These are phyloP conservation scores for Heliamphora exappendiculata DNA, from an alignment of 148 eudicot species.

Conservation along the genomic window DNA sequence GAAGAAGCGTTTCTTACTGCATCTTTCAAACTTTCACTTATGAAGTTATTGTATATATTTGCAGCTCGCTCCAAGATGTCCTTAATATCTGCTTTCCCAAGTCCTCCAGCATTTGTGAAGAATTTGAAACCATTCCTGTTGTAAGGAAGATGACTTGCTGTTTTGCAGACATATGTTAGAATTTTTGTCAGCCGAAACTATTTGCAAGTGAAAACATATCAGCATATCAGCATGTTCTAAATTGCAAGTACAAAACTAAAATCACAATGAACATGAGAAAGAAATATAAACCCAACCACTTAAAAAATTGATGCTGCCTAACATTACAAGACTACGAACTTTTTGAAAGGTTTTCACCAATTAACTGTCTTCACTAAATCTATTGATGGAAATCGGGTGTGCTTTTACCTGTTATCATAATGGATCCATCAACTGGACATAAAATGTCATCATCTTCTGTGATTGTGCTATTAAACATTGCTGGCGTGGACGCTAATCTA, in stretches of 20 bases:
- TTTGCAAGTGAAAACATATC: neutral
- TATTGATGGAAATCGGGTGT: neutral
- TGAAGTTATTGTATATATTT: conserved; percentile 48
- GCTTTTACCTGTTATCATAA: conserved; percentile 87
- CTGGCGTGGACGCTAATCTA: conserved; percentile 94
- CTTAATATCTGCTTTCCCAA: conserved; percentile 86
- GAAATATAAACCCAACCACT: conserved; percentile 1
- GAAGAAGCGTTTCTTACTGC: conserved; percentile 42
- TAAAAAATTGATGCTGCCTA: neutral
- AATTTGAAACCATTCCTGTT: conserved; percentile 95
- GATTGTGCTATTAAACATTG: conserved; percentile 92
- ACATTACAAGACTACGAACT: neutral
- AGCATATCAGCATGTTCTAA: neutral
- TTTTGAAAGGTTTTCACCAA: neutral
- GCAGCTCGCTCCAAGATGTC: conserved; percentile 87
- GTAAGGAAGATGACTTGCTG: conserved; percentile 99
- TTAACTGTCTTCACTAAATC: neutral
- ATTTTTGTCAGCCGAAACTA: conserved; percentile 7
- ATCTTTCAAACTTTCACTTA: conserved; percentile 43
- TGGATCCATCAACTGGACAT: conserved; percentile 92
- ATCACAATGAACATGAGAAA: neutral
- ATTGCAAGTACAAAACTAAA: neutral
- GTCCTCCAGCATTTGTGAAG: conserved; percentile 93
- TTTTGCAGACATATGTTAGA: conserved; percentile 12
- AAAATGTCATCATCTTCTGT: conserved; percentile 54